These are phyloP conservation scores for Alternaria rosae DNA, from an alignment of 2,329 filamentous ascomycete species.

Conservation along the genomic window DNA sequence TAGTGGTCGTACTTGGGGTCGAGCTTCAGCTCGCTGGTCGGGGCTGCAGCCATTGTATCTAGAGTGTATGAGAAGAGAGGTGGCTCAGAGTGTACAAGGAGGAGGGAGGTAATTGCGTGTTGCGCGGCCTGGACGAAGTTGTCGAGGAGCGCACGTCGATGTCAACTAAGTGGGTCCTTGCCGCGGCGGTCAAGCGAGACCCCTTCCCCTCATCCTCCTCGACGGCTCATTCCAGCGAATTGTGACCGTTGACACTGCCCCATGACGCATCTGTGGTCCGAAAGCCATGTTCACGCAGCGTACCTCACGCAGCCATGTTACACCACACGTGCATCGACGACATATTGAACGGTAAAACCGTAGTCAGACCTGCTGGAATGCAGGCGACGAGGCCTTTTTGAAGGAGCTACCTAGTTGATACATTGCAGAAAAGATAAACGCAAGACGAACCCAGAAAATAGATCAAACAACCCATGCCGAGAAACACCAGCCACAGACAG, in stretches of 20 bases:
- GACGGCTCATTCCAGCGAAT: conserved; percentile 14
- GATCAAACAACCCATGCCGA: conserved; percentile 25
- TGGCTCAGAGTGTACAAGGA: conserved; percentile 2
- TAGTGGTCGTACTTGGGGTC: conserved; percentile 96
- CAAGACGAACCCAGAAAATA: conserved; percentile 22
- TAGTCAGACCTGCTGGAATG: conserved; percentile 27
- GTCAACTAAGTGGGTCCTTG: conserved; percentile 36
- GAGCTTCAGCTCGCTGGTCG: conserved; percentile 56
- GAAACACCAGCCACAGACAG: conserved; percentile 24
- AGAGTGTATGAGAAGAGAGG: conserved; percentile 12
- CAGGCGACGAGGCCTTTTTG: conserved; percentile 34
- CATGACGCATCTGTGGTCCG: conserved; percentile 21
- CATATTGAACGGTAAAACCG: conserved; percentile 25
- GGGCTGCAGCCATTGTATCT: conserved; percentile 41
- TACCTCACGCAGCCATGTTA: not conserved
- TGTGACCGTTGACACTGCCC: conserved; percentile 6
- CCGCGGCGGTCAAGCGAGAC: conserved; percentile 24
- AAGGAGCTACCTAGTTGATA: conserved; percentile 44
- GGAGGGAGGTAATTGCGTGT: conserved; percentile 9
- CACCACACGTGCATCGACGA: conserved; percentile 1
- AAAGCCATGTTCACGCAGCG: not conserved
- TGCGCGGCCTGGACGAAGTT: conserved; percentile 15
- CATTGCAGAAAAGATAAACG: conserved; percentile 37
- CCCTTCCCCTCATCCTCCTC: conserved; percentile 17
- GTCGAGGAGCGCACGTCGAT: conserved; percentile 29